Base-by-base conservation (phyloP, 805 yeast genomes). In the Kluyveromyces aestuarii region DNA sequence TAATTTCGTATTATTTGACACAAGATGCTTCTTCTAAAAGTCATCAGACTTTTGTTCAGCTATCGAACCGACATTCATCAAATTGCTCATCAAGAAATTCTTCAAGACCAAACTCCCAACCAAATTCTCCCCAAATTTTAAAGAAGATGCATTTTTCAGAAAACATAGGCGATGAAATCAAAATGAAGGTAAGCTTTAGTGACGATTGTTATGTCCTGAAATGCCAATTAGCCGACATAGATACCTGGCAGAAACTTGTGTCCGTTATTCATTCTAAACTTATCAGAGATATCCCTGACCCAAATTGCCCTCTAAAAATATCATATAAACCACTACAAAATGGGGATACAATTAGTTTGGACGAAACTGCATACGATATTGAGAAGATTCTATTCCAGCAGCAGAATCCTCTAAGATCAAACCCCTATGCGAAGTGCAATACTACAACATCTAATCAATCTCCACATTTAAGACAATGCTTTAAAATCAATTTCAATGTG, bases 191-290 rank as follows among this genome's bases (percentile, higher is more conserved):
- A 8, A 43, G 53, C 18, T 49, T 51, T 37, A 41, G 53, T 30
- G 56, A 50, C 17, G 62, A 60, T 33, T 60, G 56, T 44, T 55
- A 55, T 44, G 61, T 50, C 9, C 41, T 54, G 9, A 60, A 57
- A 50, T 51, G 60, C 33, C 38, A 40, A 6, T 21, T 40, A 2
- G 36, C 45, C 6, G 58, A 54, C 13, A 41, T 60, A 9, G 44
- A 51, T 10, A 46, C 50, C 18, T 44, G 55, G 30, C 41, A 44
- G 1, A 51, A 56, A 35, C 46, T 60, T 40, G 36, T 51, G 18
- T 25, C 18, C 13, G 11, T 48, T 25, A 30, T 48, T 27, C 50
- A 27, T 33, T 18, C 50, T n/a, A 45, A 45, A 25, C 40, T 50
- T 7, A 42, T 43, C 18, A 30, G 36, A 43, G 45, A 43, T n/a